Base-by-base conservation (phyloP, 2,329 filamentous ascomycete genomes). In the Ascochyta fabae region DNA sequence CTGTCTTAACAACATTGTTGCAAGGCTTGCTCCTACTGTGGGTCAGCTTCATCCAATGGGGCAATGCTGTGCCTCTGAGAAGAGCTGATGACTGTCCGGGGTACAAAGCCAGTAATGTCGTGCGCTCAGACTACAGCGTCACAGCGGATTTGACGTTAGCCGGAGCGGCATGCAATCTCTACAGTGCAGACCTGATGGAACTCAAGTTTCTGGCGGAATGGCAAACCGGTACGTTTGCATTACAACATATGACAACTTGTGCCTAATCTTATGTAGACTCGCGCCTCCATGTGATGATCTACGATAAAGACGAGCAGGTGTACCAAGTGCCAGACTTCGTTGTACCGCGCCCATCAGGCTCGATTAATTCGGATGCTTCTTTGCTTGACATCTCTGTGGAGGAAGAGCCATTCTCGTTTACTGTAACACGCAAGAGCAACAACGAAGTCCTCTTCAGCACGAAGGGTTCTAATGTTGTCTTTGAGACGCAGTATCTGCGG, bases 261-360 rank as follows among this genome's bases (percentile, higher is more conserved):
- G 35, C 29, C 49, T 63, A 19, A 65, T 26, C 7, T 24, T 1
- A 15, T 7, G 6, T 16, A 88, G 86, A 85, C 38, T 80, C 81
- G 29, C 86, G 88, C 27, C 80, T 92, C 2, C 89, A 91, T 71
- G 86, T 92, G 61, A 83, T 88, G 63, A 90, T 92, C 55, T 84
- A 88, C 59, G 90, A 93, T 71, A 81, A 83, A 9, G 83, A 80
- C 33, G 83, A 89, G 62, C 81, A 86, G 38, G 87, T 90, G 43
- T 93, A 91, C 65, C 89, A 92, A 72, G 83, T 93, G 2, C 89
- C 90, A 3, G 85, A 87, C 16, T 84, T 82, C 8, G 85, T 91
- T 16, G 80, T 92, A n/a, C 82, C 87, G 4, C 84, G 88, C 0
- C 87, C 88, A 0, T 64, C 58, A 7, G 68, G 71, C 4, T 67